These are phyloP conservation scores for Gossypium anomalum DNA, from an alignment of 345 rosid species.

Conservation along the genomic window DNA sequence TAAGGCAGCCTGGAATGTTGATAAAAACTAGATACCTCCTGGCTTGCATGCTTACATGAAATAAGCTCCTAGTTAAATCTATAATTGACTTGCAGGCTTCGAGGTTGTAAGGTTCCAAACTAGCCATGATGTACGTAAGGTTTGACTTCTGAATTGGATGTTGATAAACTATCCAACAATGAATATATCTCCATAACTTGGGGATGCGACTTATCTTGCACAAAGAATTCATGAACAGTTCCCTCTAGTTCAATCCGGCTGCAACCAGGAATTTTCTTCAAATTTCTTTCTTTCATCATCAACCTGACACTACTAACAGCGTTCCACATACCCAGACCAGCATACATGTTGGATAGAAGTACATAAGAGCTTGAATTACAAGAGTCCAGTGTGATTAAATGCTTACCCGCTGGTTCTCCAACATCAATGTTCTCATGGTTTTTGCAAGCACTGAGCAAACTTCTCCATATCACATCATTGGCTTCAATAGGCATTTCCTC, in stretches of 20 bases:
- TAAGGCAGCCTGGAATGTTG: neutral
- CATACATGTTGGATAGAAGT: conserved; percentile 49
- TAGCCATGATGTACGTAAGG: neutral
- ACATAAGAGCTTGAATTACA: conserved; percentile 41
- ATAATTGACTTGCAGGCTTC: neutral
- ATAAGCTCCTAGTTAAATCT: neutral
- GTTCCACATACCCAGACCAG: conserved; percentile 50
- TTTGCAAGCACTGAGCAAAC: conserved; percentile 50
- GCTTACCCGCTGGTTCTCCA: conserved; percentile 42
- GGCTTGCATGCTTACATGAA: neutral
- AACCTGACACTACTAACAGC: conserved; percentile 40
- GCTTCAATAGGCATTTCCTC: conserved; percentile 39
- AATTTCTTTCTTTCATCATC: conserved; percentile 48
- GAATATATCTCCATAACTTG: conserved; percentile 18
- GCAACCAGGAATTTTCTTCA: conserved; percentile 52
- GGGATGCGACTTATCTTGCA: conserved; percentile 33
- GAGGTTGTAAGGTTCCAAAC: neutral
- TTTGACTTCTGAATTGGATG: conserved; percentile 2
- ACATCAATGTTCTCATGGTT: conserved; percentile 39
- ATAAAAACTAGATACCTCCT: neutral
- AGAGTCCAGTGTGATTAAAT: conserved; percentile 33
- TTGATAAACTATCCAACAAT: conserved; percentile 16
- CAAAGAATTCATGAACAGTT: conserved; percentile 46
- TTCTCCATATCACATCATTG: conserved; percentile 46
- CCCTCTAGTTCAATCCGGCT: conserved; percentile 57